A percentile compares a stretch with the other conserved stretches of the same genome.
These are phyloP conservation scores for Orbilia brochopaga DNA, from an alignment of 2,329 filamentous ascomycete genomes.

Conservation along the genomic window DNA sequence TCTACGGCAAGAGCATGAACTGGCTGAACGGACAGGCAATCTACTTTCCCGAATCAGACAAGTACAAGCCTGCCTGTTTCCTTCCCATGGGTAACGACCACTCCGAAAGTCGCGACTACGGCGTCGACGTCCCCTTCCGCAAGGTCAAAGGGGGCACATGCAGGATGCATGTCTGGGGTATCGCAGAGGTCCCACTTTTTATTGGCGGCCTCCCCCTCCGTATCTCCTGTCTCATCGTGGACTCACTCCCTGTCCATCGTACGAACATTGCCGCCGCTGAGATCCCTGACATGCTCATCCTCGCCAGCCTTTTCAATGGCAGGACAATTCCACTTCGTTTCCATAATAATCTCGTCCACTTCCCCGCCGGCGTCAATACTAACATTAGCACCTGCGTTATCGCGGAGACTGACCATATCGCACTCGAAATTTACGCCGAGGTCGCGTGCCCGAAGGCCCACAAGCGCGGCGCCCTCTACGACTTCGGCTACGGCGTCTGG, in stretches of 20 bases:
- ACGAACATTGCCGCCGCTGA: conserved; percentile 1
- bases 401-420: conserved; percentile 29
- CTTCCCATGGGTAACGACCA: conserved; percentile 16
- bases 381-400: conserved; percentile 24
- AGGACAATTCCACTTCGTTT: conserved; percentile 25
- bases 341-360: conserved; percentile 6
- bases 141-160: conserved; percentile 13
- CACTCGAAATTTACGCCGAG: conserved; percentile 37
- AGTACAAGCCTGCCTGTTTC: conserved; percentile 31
- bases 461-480: conserved; percentile 34
- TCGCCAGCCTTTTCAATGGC: conserved; percentile 29
- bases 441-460: conserved; percentile 23
- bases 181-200: conserved; percentile 41
- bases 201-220: conserved; percentile 44
- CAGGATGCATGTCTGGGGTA: conserved; percentile 22
- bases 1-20: conserved; percentile 38
- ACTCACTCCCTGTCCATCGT: conserved; percentile 27
- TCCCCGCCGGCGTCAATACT: background rate
- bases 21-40: conserved; percentile 44
- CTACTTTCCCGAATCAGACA: conserved; percentile 28
- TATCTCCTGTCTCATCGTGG: conserved; percentile 34
- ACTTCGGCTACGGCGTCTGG: conserved; percentile 32
- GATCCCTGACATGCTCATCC: conserved; percentile 29
- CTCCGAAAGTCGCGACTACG: conserved; percentile 11
- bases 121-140: conserved; percentile 23